Evolutionary conservation across 2,329 filamentous ascomycete species (phyloP).

Genomic region (Pseudogymnoascus sp.): DNA sequence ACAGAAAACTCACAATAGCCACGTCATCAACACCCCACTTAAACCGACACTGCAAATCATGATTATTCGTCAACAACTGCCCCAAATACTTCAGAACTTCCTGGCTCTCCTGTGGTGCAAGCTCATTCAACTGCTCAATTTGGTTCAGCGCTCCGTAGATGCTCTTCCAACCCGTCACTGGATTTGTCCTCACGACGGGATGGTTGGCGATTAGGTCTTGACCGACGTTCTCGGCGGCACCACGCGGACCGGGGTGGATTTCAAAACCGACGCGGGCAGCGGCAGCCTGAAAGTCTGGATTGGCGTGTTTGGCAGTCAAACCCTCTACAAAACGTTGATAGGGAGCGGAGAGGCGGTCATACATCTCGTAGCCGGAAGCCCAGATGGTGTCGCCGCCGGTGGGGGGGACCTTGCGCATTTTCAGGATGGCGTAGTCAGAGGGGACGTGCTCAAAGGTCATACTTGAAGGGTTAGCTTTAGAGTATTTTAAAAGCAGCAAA

Average conservation of each 20-base stretch:
- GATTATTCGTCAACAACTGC: slow-evolving; percentile 31
- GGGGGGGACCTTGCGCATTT: slow-evolving; percentile 34
- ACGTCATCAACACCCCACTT: slow-evolving; percentile 23
- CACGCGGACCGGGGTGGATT: slow-evolving; percentile 39
- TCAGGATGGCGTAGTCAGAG: slow-evolving; percentile 39
- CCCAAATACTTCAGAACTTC: slow-evolving; percentile 21
- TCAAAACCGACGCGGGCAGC: slow-evolving; percentile 34
- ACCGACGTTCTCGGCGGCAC: slow-evolving; percentile 47
- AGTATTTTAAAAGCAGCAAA: neutral
- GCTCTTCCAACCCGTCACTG: slow-evolving; percentile 55
- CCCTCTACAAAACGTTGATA: slow-evolving; percentile 41
- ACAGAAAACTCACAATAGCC: slow-evolving; percentile 34
- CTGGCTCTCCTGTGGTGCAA: slow-evolving; percentile 35
- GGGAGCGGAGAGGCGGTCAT: slow-evolving; percentile 40
- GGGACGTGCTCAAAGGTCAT: slow-evolving; percentile 41
- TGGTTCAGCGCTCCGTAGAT: slow-evolving; percentile 38
- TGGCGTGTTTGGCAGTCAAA: slow-evolving; percentile 37
- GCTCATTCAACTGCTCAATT: slow-evolving; percentile 34
- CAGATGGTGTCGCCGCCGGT: slow-evolving; percentile 38
- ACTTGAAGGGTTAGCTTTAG: slow-evolving; percentile 9
- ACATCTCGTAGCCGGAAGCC: slow-evolving; percentile 35
- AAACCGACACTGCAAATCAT: slow-evolving; percentile 34
- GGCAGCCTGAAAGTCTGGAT: slow-evolving; percentile 33
- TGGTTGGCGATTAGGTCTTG: slow-evolving; percentile 41
- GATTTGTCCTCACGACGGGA: slow-evolving; percentile 52